Conservation (phyloP, 495 filamentous ascomycete species). For the Eremomyces bilateralis region DNA sequence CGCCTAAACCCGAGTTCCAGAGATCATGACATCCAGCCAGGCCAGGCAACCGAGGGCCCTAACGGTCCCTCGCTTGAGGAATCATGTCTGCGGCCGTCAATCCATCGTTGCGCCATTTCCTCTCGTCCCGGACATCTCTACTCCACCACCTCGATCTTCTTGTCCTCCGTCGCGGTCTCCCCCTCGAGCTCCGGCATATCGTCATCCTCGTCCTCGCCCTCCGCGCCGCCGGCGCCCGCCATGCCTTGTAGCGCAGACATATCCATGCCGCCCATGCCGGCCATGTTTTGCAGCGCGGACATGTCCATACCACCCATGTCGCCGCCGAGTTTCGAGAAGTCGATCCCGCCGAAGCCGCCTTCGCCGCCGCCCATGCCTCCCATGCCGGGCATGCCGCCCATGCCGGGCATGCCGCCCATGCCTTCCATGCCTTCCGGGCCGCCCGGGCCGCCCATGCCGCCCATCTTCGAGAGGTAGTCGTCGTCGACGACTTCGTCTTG, state of each 20-base stretch:
- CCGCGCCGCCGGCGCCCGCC: neutral
- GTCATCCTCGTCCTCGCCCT: neutral
- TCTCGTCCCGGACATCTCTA: no score
- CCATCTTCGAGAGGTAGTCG: conserved; percentile 40
- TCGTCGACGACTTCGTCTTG: conserved; percentile 85
- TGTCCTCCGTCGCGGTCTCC: neutral
- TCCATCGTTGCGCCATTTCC: no score
- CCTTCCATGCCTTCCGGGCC: no score
- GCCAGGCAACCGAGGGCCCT: no score
- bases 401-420: no score
- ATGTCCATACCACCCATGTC: neutral
- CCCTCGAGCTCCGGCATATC: neutral
- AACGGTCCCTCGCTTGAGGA: no score
- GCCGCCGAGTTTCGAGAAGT: conserved; percentile 67
- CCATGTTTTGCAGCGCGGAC: neutral
- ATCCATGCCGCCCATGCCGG: neutral
- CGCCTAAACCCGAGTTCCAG: no score
- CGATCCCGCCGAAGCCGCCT: conserved; percentile 46
- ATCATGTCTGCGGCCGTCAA: no score
- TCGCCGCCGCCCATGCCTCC: conserved; percentile 23
- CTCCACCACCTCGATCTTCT: conserved; percentile 2
- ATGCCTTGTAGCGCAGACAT: neutral
- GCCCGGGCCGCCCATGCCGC: conserved; percentile 45
- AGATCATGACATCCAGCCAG: no score
- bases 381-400: conserved; percentile 18